phyloP scores from a whole-genome alignment of 140 eudicot genomes.

The Bidens hawaiensis region DNA sequence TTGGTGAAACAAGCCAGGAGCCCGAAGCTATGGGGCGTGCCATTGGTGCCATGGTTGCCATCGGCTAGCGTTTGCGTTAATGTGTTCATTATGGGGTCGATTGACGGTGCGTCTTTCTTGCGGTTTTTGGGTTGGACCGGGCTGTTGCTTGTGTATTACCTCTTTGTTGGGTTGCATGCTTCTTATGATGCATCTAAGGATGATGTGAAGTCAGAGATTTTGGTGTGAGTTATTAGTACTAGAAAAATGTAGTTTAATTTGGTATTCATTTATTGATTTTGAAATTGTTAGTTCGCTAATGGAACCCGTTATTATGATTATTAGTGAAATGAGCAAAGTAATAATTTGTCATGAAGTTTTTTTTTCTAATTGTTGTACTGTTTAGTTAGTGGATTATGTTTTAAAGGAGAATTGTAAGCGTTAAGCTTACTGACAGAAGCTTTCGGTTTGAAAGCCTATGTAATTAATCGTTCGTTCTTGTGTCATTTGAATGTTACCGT shows the following conservation, averaged over 20 bases:
- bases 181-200: conserved; percentile 61
- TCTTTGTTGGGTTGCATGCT: conserved; percentile 59
- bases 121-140: conserved; percentile 50
- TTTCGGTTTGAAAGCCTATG: too few relatives aligned
- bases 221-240: conserved; percentile 9
- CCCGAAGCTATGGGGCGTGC: conserved; percentile 74
- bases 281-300: background rate
- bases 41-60: conserved; percentile 73
- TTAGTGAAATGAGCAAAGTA: too few relatives aligned
- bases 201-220: background rate
- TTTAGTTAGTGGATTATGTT: too few relatives aligned
- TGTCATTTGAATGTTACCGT: too few relatives aligned
- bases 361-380: too few relatives aligned
- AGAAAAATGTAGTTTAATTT: too few relatives aligned
- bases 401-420: too few relatives aligned
- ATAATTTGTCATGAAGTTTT: too few relatives aligned
- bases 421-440: too few relatives aligned
- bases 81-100: conserved; percentile 61
- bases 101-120: conserved; percentile 54
- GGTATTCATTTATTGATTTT: background rate
- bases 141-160: conserved; percentile 40
- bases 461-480: too few relatives aligned
- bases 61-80: conserved; percentile 56
- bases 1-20: conserved; percentile 42
- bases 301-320: too few relatives aligned